Evolutionary conservation across 2,329 filamentous ascomycete genomes (phyloP), one percentile per base, ranked within the genome.

Genomic region (Aspergillus floridensis): DNA sequence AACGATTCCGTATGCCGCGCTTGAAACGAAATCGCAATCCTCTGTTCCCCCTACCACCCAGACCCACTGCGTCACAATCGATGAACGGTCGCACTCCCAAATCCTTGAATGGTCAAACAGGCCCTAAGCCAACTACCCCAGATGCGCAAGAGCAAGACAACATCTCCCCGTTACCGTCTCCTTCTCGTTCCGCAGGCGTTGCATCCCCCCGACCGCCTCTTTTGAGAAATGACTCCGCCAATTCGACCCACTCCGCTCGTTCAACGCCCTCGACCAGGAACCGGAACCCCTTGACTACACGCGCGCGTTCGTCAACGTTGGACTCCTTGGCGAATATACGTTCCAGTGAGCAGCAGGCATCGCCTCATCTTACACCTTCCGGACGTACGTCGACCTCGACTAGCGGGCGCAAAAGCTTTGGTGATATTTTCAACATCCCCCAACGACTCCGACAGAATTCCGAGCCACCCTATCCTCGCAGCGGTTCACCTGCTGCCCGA

Each of bases 21-120:
- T 84, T 92, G 63, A 90, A 86, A 69, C 89, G 87, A 68, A 92
- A 89, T 69, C 86, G 89, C 60, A 88, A 86, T 29, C 85, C 91
- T 3, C 79, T 98, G 38, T 98, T 98, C 69, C 93, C 93, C 59
- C 81, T 98, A n/a, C 92, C 92, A 46, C 87, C 93, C 63, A 92
- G 89, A 74, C 82, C 86, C 47, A 60, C 65, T 49, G 32, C 57
- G 53, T 7, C 54, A 53, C 22, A 53, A 19, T 59, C 63, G 46
- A 55, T 56, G 35, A 49, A 63, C 59, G 50, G 65, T 61, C 35
- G 63, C 56, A 48, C 59, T 16, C 60, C 65, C 11, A 66, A 58
- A 49, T 67, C 68, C 32, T 55, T 66, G n/a, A 63, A 64, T 10
- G 59, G 55, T 44, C 66, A 70, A 24, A 59, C 60, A 31, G 59